A percentile compares a stretch with the other conserved stretches of the same genome.
Evolutionary conservation across 2,329 filamentous ascomycete genomes (phyloP).

Genomic region (Lanzia echinophila): DNA sequence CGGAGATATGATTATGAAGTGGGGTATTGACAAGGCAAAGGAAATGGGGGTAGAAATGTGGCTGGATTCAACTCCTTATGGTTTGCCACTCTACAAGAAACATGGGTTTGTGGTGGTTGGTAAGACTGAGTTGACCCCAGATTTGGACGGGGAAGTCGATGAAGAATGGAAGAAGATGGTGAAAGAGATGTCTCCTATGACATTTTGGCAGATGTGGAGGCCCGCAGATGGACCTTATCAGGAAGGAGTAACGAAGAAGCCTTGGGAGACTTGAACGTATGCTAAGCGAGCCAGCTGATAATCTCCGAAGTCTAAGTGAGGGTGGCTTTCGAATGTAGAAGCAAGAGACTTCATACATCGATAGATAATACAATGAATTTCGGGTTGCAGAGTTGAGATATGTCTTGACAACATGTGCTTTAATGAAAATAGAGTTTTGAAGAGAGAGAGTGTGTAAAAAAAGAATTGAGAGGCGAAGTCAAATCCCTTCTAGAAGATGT

Average conservation of each 20-base stretch:
- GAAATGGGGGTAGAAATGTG: conserved; percentile 7
- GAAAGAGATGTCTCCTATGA: conserved; percentile 2
- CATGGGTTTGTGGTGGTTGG: conserved; percentile 1
- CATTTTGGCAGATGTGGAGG: conserved; percentile 3
- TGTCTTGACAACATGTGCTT: no score
- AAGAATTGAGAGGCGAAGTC: no score
- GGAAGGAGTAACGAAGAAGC: neutral
- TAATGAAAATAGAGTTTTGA: no score
- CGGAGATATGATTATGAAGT: conserved; percentile 1
- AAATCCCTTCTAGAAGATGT: no score
- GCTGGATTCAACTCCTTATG: conserved; percentile 3
- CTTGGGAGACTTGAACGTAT: neutral
- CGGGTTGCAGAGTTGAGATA: no score
- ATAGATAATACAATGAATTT: no score
- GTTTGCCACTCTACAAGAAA: conserved; percentile 3
- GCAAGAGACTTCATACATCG: no score
- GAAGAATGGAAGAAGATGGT: conserved; percentile 6
- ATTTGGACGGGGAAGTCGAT: neutral
- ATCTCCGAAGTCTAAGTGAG: no score
- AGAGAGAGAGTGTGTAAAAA: no score
- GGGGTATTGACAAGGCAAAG: conserved; percentile 1
- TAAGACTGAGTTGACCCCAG: neutral
- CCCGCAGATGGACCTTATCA: neutral
- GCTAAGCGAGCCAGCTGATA: no score
- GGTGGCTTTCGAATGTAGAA: no score